Evolutionary conservation across 306 rosid species (phyloP), one percentile per base, ranked within the genome.

Genomic region (Abrus pulchellus): DNA sequence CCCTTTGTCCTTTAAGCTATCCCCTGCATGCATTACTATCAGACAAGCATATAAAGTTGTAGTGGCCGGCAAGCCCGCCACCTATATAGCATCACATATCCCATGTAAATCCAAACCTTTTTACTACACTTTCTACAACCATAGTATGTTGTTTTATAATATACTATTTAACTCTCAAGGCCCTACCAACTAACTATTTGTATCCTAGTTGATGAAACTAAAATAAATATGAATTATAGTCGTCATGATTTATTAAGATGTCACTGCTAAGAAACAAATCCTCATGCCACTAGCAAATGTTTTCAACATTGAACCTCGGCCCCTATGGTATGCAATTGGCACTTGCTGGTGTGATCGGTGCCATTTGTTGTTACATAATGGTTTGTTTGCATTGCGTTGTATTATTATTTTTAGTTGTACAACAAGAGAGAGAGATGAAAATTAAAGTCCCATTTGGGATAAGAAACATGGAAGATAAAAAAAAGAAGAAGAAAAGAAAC

Each of bases 11-110:
- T 41, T 55, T 12, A 29, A 56, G 29, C 38, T 33, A 55, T 61
- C 1, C 56, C 64, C 30, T 41, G 76, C 72, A 63, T 78, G 61
- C 0, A 56, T 36, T 36, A 50, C 53, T 74, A 56, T 41, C 48
- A 57, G 52, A 84, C 77, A 78, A 79, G 50, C 67, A 64, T 65
- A 83, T 49, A 84, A 79, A 61, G 69, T 44, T 80, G 60, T 81
- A 81, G 67, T 81, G 76, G 88, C 85, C 77, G 83, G 84, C 71
- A 85, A 5, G 48, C 38, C 36, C 79, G 70, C 83, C 86, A 48
- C 77, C 76, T 48, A 78, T 1, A 53, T 27, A 45, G 9, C 79
- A 72, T 82, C 52, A 48, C 33, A 49, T 55, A 63, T 14, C 52
- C 10, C 64, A 66, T 60, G 50, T 59, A 72, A 73, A 60, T 66